phyloP scores from a whole-genome alignment of 768 basidiomycete genomes.

The Lentinus tigrinus region DNA sequence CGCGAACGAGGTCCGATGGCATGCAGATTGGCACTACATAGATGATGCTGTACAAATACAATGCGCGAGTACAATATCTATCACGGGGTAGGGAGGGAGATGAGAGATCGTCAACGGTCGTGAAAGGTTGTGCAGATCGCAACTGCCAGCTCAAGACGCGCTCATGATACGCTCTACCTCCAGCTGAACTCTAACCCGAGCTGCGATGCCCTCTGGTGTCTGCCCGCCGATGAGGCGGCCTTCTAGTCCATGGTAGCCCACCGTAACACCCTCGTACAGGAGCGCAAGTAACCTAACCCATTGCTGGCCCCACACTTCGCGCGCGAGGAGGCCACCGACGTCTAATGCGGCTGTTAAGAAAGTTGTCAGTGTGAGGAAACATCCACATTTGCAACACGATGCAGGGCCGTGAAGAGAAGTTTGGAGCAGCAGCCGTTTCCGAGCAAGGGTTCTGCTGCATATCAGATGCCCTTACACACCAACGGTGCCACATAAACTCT shows the following conservation, averaged over 20 bases:
- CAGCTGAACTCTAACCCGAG: slow-evolving; percentile 60
- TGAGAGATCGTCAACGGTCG: not conserved
- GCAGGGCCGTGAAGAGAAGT: too few species aligned
- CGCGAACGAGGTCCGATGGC: not conserved
- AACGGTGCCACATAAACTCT: too few species aligned
- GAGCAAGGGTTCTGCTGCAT: too few species aligned
- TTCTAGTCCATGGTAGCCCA: slow-evolving; percentile 43
- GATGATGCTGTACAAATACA: not conserved
- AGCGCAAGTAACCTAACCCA: slow-evolving; percentile 73
- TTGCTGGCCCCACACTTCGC: slow-evolving; percentile 70
- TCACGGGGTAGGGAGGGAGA: too few species aligned
- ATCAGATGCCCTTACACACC: too few species aligned
- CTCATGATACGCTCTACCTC: slow-evolving; percentile 65
- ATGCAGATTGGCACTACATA: not conserved
- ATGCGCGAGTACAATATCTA: not conserved
- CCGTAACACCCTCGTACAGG: slow-evolving; percentile 62
- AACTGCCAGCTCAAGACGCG: slow-evolving; percentile 2
- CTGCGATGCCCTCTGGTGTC: slow-evolving; percentile 60
- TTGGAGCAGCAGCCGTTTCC: too few species aligned
- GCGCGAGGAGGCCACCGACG: slow-evolving; percentile 62
- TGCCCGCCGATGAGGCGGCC: slow-evolving; percentile 56
- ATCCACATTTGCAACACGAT: too few species aligned
- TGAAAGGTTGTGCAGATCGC: not conserved
- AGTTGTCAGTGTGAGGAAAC: slow-evolving; percentile 3
- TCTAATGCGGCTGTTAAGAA: slow-evolving; percentile 59